phyloP scores from a whole-genome alignment of 495 filamentous ascomycete genomes.

The Amphirosellinia nigrospora region DNA sequence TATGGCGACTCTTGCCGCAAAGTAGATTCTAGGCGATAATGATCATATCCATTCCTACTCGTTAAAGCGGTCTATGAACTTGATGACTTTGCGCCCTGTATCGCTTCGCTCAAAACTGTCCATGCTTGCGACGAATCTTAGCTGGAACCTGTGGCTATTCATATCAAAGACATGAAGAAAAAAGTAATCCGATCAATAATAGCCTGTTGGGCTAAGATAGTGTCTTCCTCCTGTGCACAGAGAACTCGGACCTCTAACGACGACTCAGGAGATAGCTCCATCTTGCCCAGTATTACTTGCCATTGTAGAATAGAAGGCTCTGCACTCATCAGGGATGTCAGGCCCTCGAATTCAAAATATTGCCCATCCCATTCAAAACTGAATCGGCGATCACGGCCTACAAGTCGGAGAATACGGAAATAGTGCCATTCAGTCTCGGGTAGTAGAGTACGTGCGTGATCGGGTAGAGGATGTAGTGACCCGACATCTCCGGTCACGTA shows the following conservation, averaged over 20 bases:
- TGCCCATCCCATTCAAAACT: slow-evolving; percentile 45
- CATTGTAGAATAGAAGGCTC: slow-evolving; percentile 41
- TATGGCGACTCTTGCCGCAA: background rate
- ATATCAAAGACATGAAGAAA: background rate
- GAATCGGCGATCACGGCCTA: slow-evolving; percentile 44
- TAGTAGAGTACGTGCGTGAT: slow-evolving; percentile 2
- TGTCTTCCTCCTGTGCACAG: slow-evolving; percentile 4
- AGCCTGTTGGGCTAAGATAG: background rate
- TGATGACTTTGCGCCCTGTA: slow-evolving; percentile 35
- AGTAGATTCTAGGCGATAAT: background rate
- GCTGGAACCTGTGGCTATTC: slow-evolving; percentile 15
- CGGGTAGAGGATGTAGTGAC: slow-evolving; percentile 41
- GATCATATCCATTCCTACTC: background rate
- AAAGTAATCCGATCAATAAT: background rate
- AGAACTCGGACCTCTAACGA: slow-evolving; percentile 20
- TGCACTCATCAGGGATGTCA: slow-evolving; percentile 28
- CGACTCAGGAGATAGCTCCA: slow-evolving; percentile 29
- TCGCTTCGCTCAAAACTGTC: slow-evolving; percentile 29
- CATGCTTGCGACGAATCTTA: background rate
- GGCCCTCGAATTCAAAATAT: slow-evolving; percentile 40
- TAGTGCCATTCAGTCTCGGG: slow-evolving; percentile 22
- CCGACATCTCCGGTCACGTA: slow-evolving; percentile 48
- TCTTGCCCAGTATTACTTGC: slow-evolving; percentile 43
- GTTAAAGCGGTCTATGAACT: slow-evolving; percentile 31
- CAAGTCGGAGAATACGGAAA: slow-evolving; percentile 33